Conservation (phyloP, 2,329 filamentous ascomycete species). For the Colletotrichum cereale region DNA sequence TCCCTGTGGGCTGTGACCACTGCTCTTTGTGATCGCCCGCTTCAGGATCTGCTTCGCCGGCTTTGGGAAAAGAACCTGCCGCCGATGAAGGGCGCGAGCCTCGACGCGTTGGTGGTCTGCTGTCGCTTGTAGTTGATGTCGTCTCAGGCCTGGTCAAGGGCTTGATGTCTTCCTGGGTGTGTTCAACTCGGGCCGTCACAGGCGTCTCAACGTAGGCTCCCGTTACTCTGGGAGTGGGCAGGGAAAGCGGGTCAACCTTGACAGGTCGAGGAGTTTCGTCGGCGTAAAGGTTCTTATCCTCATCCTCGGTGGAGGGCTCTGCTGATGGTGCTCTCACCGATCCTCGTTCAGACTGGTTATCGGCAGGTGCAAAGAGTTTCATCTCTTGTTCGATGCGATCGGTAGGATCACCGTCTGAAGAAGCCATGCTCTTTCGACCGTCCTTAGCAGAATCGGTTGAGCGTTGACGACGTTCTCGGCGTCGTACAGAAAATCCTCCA, state of each 20-base stretch:
- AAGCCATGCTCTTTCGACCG: constrained; percentile 60
- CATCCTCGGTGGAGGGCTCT: constrained; percentile 50
- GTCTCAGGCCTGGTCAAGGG: constrained; percentile 33
- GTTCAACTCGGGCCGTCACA: constrained; percentile 58
- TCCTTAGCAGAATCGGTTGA: constrained; percentile 62
- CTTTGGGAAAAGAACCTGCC: constrained; percentile 11
- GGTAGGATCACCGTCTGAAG: constrained; percentile 65
- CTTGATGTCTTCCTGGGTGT: constrained; percentile 44
- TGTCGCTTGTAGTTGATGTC: constrained; percentile 11
- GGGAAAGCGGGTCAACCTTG: constrained; percentile 59
- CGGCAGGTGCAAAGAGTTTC: constrained; percentile 66
- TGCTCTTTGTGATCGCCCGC: constrained; percentile 15
- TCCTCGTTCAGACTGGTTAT: constrained; percentile 68
- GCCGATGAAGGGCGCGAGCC: constrained; percentile 19
- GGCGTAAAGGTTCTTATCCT: constrained; percentile 44
- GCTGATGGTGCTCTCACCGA: constrained; percentile 65
- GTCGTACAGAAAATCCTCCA: constrained; percentile 62
- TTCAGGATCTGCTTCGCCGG: constrained; percentile 17
- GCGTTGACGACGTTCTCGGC: constrained; percentile 53
- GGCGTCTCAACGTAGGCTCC: constrained; percentile 71
- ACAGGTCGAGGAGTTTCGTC: constrained; percentile 63
- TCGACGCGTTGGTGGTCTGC: constrained; percentile 25
- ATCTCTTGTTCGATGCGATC: constrained; percentile 69
- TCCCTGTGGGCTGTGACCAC: constrained; percentile 38
- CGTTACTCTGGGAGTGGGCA: constrained; percentile 66